Evolutionary conservation across 83 land plant genomes (phyloP), one percentile per base, ranked within the genome.

Genomic region (Thuja plicata): DNA sequence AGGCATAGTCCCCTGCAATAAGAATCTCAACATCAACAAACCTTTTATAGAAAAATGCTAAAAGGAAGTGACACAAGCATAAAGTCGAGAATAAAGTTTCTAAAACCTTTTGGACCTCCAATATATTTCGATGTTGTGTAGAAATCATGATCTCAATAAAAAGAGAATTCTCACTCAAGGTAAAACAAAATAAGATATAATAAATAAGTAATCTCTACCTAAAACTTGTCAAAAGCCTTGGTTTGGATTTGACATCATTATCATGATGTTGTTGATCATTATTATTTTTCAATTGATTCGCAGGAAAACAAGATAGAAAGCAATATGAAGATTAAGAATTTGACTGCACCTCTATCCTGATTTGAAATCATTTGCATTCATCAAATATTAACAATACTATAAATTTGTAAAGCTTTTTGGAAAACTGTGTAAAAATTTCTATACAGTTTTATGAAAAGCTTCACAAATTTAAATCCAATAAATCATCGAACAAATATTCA

Each of bases 1-100:
- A 30, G 96, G 96, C 86, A 97, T 81, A 86, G 89, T 95, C 70
- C 95, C 99, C 99, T 96, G 91, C 84, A 62, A 86, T 87, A 43
- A 87, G 84, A 87, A 32, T 50, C 50, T 46, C 91, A 87, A 62
- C 40, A 19, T 66, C 40, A 86, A 60, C 43, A 86, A 57, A n/a
- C 6, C 30, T 83, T n/a, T 45, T n/a, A 83, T n/a, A 83, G 34
- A 48, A 83, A 4, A n/a, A 83, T 80, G 21, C 19, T 27, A 41
- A 80, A 80, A 41, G 41, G 45, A 82, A 1, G 52, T 82, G 85
- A 24, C 46, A 81, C 6, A 83, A 83, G 85, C 34, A 46, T 11
- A 46, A 15, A 10, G 48, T 21, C 10, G 24, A 11, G 48, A 83
- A 7, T 24, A 30, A 30, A 3, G 19, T 15, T 46, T 46, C 55